Evolutionary conservation across 2,329 filamentous ascomycete species (phyloP).

Genomic region (Lecanicillium sp.): DNA sequence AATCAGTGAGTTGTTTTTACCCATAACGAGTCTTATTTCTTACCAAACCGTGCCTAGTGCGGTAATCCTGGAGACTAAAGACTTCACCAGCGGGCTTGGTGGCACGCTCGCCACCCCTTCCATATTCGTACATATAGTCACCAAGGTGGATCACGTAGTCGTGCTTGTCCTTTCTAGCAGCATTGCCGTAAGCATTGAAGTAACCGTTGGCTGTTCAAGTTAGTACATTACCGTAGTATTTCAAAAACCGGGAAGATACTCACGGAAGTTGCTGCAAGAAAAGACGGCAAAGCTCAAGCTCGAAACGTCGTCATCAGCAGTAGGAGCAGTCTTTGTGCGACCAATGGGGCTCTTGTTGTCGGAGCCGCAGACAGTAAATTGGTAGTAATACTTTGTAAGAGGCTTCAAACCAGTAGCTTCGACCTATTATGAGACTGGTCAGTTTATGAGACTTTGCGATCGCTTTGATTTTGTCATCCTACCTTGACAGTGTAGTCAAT

Average conservation of each 20-base stretch:
- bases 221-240: slow-evolving; percentile 2
- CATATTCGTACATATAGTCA: slow-evolving; percentile 57
- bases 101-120: slow-evolving; percentile 18
- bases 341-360: slow-evolving; percentile 54
- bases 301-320: slow-evolving; percentile 44
- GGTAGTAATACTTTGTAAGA: slow-evolving; percentile 60
- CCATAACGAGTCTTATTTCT: slow-evolving; percentile 2
- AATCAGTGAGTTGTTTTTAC: background rate
- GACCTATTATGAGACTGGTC: slow-evolving; percentile 33
- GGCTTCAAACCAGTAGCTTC: slow-evolving; percentile 55
- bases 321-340: slow-evolving; percentile 61
- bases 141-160: slow-evolving; percentile 54
- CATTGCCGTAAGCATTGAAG: slow-evolving; percentile 53
- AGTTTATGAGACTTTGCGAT: no score
- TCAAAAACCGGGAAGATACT: slow-evolving; percentile 13
- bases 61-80: slow-evolving; percentile 32
- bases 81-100: slow-evolving; percentile 19
- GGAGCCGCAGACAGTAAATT: slow-evolving; percentile 60
- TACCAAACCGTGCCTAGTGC: slow-evolving; percentile 29
- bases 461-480: no score
- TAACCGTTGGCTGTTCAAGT: slow-evolving; percentile 29
- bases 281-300: slow-evolving; percentile 58
- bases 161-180: slow-evolving; percentile 48
- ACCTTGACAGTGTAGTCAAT: slow-evolving; percentile 71
- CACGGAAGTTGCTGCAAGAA: slow-evolving; percentile 61